Evolutionary conservation across 1,284 basidiomycete genomes (phyloP), one percentile per base, ranked within the genome.

Genomic region (Ustilago vetiveriae): DNA sequence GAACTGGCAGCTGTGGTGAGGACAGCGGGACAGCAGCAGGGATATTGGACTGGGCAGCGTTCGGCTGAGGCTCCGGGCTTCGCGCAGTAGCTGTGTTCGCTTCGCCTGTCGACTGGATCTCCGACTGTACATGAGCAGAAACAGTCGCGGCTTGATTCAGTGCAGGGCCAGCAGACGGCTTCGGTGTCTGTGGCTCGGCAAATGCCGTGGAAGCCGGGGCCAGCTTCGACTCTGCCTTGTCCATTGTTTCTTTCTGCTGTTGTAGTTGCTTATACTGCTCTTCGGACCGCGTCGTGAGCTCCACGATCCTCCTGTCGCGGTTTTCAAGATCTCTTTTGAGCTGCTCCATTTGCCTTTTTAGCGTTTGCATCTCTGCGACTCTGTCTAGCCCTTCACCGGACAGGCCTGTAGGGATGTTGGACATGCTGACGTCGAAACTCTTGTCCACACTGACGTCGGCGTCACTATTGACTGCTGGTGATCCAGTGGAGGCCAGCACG

Each of bases 391-490:
- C 43, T 2, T 44, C 35, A 2, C 45, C 40, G 13, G 62, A 65
- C 9, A 62, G 17, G 0, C 60, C 60, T 3, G 59, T 64, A 10
- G 66, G 59, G 27, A 64, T 70, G 32, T 59, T 48, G 17, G 60
- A 70, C 45, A 64, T 41, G 38, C 59, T 60, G n/a, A 64, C 56
- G 42, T 70, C 66, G 14, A 69, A 70, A 30, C 50, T 48, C 23
- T 55, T 54, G 24, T 63, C 58, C 16, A 51, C 37, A 29, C 55
- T 63, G 11, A n/a, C 19, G 27, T 66, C 48, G 1, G 48, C 37
- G 16, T 48, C 44, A n/a, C 56, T 46, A 16, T 51, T 56, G 3
- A 7, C 33, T 21, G n/a, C 13, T 6, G 27, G 16, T 30, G 37
- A 4, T 6, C 16, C 16, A n/a, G 33, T 16, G 7, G 33, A 7